Percentiles rank a stretch among this genome's conserved stretches.
These are phyloP conservation scores for Aspergillus sp. DNA, from an alignment of 2,329 filamentous ascomycete species.

Conservation along the genomic window DNA sequence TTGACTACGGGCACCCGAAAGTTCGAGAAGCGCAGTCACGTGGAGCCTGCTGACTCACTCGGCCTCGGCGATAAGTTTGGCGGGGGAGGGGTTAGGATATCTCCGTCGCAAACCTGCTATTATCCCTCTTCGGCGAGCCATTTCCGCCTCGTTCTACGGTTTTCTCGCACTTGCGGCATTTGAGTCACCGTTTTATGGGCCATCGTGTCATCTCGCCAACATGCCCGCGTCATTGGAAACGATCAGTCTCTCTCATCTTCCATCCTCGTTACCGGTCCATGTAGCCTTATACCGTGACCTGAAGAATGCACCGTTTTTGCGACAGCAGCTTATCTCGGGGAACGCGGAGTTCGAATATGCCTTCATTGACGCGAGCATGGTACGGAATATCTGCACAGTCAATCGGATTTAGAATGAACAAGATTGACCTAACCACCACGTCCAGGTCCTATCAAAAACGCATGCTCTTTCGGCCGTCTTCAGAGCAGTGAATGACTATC, in stretches of 20 bases:
- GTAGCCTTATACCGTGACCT: constrained; percentile 74
- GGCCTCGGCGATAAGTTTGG: constrained; percentile 12
- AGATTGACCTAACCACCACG: constrained; percentile 7
- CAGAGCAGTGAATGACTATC: constrained; percentile 68
- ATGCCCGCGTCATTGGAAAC: constrained; percentile 56
- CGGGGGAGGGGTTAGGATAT: constrained; percentile 15
- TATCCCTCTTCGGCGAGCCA: not conserved
- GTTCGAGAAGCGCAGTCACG: constrained; percentile 36
- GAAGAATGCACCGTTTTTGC: constrained; percentile 73
- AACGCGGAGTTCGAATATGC: constrained; percentile 90
- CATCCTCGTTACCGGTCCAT: constrained; percentile 65
- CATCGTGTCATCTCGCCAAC: constrained; percentile 9
- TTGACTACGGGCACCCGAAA: constrained; percentile 29
- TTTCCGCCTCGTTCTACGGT: not conserved
- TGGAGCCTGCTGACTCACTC: constrained; percentile 16
- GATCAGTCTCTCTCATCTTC: constrained; percentile 73
- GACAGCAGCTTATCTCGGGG: constrained; percentile 78
- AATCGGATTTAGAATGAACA: not conserved
- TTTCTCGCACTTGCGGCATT: not conserved
- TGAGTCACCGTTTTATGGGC: not conserved
- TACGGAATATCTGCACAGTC: constrained; percentile 44
- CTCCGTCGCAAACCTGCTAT: not conserved
- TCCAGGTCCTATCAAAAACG: constrained; percentile 66
- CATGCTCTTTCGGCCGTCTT: constrained; percentile 76
- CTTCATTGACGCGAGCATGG: constrained; percentile 80